Conservation (phyloP, 169 alveolate genomes). For the Cryptosporidium andersoni region DNA sequence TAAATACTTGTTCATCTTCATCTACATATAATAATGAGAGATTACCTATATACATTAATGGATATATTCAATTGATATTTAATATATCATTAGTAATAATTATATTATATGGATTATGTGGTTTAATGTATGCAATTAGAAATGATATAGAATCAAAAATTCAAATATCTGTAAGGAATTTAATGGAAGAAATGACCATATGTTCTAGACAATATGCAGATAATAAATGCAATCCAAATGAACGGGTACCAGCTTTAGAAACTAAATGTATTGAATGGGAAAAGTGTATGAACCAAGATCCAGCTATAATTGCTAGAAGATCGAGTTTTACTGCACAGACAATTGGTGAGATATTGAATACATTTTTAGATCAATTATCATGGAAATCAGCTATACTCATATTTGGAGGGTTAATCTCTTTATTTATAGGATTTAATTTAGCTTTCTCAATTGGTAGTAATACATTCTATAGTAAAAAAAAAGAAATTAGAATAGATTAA, state of each 20-base stretch:
- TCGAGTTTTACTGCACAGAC: conserved; percentile 66
- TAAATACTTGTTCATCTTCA: background rate
- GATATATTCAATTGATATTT: conserved; percentile 5
- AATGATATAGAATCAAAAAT: conserved; percentile 65
- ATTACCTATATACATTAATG: conserved; percentile 8
- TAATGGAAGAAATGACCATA: conserved; percentile 45
- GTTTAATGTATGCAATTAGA: conserved; percentile 37
- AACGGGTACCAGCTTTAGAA: conserved; percentile 67
- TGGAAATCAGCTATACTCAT: conserved; percentile 50
- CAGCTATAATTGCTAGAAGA: conserved; percentile 64
- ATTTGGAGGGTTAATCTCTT: conserved; percentile 55
- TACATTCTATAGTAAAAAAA: background rate
- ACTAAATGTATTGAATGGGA: conserved; percentile 68
- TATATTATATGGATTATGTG: conserved; percentile 26
- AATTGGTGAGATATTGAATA: conserved; percentile 56
- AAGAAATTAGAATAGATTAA: conserved; percentile 2
- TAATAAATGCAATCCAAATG: conserved; percentile 58
- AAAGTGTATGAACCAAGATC: conserved; percentile 62
- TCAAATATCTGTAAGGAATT: conserved; percentile 37
- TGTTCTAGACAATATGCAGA: conserved; percentile 68
- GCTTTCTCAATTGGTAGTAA: background rate
- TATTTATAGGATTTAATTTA: conserved; percentile 29
- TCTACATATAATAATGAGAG: background rate
- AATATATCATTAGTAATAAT: conserved; percentile 13
- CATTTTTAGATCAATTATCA: conserved; percentile 64